Conservation (phyloP, 2,329 filamentous ascomycete species). For the Cadophora sp. region DNA sequence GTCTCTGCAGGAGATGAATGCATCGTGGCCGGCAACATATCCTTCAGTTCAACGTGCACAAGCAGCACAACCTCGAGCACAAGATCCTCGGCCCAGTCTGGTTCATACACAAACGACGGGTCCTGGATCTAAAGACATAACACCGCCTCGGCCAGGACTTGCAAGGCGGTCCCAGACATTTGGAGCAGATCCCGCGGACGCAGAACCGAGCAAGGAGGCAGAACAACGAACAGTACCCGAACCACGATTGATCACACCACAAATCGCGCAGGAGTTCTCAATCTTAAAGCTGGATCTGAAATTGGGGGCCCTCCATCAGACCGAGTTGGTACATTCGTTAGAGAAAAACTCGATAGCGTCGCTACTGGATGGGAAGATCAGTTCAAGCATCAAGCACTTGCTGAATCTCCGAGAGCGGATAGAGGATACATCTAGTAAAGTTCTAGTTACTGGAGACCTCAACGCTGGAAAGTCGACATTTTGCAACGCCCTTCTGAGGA, state of each 20-base stretch:
- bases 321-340: slow-evolving; percentile 91
- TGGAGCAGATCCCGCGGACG: slow-evolving; percentile 58
- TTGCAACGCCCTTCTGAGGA: slow-evolving; percentile 92
- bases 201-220: slow-evolving; percentile 77
- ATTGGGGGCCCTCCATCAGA: slow-evolving; percentile 83
- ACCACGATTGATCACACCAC: slow-evolving; percentile 85
- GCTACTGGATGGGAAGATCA: slow-evolving; percentile 91
- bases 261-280: slow-evolving; percentile 95
- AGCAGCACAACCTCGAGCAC: slow-evolving; percentile 49
- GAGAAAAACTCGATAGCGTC: slow-evolving; percentile 92
- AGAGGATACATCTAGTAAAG: slow-evolving; percentile 96
- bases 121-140: slow-evolving; percentile 42
- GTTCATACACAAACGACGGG: slow-evolving; percentile 66
- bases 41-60: slow-evolving; percentile 77
- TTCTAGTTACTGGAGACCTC: slow-evolving; percentile 91
- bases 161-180: slow-evolving; percentile 78
- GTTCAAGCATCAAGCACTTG: slow-evolving; percentile 90
- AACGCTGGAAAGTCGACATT: slow-evolving; percentile 99
- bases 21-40: slow-evolving; percentile 93
- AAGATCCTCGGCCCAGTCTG: slow-evolving; percentile 65
- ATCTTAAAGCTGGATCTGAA: slow-evolving; percentile 95
- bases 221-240: slow-evolving; percentile 68
- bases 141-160: slow-evolving; percentile 53
- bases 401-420: slow-evolving; percentile 88
- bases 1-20: slow-evolving; percentile 86